Base-by-base conservation (phyloP, 768 basidiomycete species). In the Myochromella boudieri region DNA sequence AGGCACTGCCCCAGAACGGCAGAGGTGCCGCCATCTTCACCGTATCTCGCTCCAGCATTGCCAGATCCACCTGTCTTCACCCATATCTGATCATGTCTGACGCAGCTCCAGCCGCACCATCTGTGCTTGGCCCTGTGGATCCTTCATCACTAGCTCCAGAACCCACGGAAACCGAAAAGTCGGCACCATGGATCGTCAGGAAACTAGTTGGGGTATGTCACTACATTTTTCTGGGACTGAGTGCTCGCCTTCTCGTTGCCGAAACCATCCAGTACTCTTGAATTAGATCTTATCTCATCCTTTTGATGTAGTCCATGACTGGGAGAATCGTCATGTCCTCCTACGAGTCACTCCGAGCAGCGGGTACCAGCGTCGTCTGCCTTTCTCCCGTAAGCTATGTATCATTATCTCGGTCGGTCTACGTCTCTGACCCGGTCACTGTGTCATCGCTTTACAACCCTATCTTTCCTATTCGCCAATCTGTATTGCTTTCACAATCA, bases 291-390 rank as follows among this genome's bases (percentile, higher is more conserved):
- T 46, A 12, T 17, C 36, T 12, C 33, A 26, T 34, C 25, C 33
- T 20, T 34, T 34, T 42, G 8, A 21, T 49, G 8, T 60, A 82
- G 78, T 80, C 79, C 2, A 76, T 81, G 70, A 78, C 79, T 2
- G 81, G 82, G 4, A 65, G 82, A 46, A 80, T 85, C 40, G 79
- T 81, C 17, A 71, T 82, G 70, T 82, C 82, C 6, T 80, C 80
- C 4, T 82, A 81, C 58, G 80, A 84, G 66, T 76, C 78, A 11
- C 61, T 84, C 12, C 70, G 78, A 31, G 81, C 82, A 2, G 75
- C 81, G 18, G 81, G 81, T 4, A 81, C 76, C 2, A 79, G 65
- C 34, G 70, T 82, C 11, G 59, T 83, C 5, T 85, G 83, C 59
- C 72, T 84, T 27, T 83, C 81, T 14, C 81, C 82, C 39, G 80